These are phyloP conservation scores for Naematelia aurantialba DNA, from an alignment of 768 basidiomycete genomes.

Conservation along the genomic window DNA sequence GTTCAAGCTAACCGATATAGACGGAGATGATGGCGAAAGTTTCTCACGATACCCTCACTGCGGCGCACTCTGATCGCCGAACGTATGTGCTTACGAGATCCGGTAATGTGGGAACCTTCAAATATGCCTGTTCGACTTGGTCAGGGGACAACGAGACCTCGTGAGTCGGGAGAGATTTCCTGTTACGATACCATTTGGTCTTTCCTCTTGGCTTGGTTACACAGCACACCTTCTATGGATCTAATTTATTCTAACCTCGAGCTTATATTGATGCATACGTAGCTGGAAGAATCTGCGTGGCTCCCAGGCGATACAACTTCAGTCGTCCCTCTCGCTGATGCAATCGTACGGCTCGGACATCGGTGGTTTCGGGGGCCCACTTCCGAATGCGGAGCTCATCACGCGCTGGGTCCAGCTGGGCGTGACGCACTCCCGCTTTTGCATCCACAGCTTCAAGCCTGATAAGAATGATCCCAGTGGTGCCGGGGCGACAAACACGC, in stretches of 20 bases:
- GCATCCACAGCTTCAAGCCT: slow-evolving; percentile 50
- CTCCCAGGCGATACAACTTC: slow-evolving; percentile 43
- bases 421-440: slow-evolving; percentile 46
- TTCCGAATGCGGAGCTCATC: slow-evolving; percentile 46
- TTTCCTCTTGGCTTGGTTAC: too few species aligned
- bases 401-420: slow-evolving; percentile 48
- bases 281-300: slow-evolving; percentile 49
- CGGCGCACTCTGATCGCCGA: slow-evolving; percentile 32
- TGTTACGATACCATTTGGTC: too few species aligned
- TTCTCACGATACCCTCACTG: slow-evolving; percentile 34
- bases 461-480: slow-evolving; percentile 38
- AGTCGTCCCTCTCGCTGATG: slow-evolving; percentile 45
- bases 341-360: slow-evolving; percentile 45
- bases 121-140: slow-evolving; percentile 46
- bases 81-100: slow-evolving; percentile 47
- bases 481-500: slow-evolving; percentile 39
- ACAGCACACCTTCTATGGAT: too few species aligned
- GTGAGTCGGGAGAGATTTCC: too few species aligned
- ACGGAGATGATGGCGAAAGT: slow-evolving; percentile 40
- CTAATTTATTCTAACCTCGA: background rate
- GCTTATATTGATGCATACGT: slow-evolving; percentile 16
- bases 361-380: slow-evolving; percentile 47
- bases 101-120: slow-evolving; percentile 46
- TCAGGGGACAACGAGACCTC: slow-evolving; percentile 45
- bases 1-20: slow-evolving; percentile 4